phyloP scores from a whole-genome alignment of 176 grass and related monocot genomes.

The Aegilops longissima region DNA sequence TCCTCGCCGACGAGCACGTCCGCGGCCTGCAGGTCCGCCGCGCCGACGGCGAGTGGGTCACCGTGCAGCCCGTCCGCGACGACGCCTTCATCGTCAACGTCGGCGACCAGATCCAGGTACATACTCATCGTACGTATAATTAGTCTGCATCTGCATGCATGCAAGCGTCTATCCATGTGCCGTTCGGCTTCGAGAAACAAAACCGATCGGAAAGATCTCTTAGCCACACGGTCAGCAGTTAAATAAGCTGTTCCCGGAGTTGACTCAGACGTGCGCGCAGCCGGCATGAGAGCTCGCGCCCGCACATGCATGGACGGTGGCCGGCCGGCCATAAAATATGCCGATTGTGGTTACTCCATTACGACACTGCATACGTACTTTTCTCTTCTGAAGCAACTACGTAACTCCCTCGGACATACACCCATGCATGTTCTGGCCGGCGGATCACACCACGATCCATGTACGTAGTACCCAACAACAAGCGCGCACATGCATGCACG shows the following conservation, averaged over 20 bases:
- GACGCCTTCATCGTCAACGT: constrained; percentile 80
- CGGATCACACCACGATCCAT: background rate
- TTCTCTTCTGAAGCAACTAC: background rate
- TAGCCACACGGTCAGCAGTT: background rate
- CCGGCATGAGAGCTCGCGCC: background rate
- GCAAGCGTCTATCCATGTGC: background rate
- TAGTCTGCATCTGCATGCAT: background rate
- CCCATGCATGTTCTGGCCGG: constrained; percentile 26
- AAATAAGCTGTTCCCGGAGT: background rate
- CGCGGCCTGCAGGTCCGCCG: constrained; percentile 72
- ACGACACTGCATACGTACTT: background rate
- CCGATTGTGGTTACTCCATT: background rate
- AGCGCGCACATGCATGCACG: background rate
- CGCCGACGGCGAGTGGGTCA: constrained; percentile 65
- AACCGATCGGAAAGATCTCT: background rate
- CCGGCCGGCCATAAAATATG: background rate
- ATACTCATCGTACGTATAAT: background rate
- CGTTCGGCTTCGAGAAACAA: no score
- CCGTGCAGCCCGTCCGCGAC: constrained; percentile 56
- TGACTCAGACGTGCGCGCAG: background rate
- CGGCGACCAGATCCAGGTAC: constrained; percentile 87
- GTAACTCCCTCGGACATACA: background rate
- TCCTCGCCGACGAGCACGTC: constrained; percentile 79
- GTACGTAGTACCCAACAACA: background rate
- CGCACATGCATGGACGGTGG: constrained; percentile 45